Conservation (phyloP, 2,329 filamentous ascomycete species). For the Cladosporium sp. region DNA sequence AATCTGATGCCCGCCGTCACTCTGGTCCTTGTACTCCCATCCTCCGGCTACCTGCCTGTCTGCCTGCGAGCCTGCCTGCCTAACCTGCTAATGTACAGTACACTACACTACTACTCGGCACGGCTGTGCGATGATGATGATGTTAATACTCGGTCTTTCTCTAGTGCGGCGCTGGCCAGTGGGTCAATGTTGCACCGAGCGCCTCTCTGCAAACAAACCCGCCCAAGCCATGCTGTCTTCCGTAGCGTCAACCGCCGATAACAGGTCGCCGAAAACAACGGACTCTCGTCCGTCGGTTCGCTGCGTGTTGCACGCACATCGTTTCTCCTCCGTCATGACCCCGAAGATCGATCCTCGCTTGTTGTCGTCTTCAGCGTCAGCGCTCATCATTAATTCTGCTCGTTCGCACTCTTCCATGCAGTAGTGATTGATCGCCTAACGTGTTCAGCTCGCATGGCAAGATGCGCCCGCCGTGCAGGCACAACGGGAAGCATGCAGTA, state of each 20-base stretch:
- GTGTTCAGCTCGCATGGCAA: background rate
- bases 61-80: background rate
- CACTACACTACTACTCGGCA: background rate
- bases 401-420: background rate
- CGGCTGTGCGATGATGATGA: slow-evolving; percentile 1
- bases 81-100: background rate
- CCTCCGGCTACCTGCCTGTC: background rate
- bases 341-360: slow-evolving; percentile 1
- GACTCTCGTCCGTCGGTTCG: slow-evolving; percentile 1
- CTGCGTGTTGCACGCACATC: background rate
- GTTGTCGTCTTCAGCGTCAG: background rate
- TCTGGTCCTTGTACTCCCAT: background rate
- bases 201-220: background rate
- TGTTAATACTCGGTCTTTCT: slow-evolving; percentile 4
- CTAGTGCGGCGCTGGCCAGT: slow-evolving; percentile 12
- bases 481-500: slow-evolving; percentile 14
- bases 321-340: background rate
- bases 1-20: background rate
- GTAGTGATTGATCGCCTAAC: slow-evolving; percentile 2
- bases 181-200: slow-evolving; percentile 12
- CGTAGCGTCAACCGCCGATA: background rate
- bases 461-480: background rate
- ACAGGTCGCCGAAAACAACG: no score
- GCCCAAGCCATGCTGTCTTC: background rate
- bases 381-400: background rate